Evolutionary conservation across 345 rosid genomes (phyloP).

Genomic region (Cochlearia excelsa): DNA sequence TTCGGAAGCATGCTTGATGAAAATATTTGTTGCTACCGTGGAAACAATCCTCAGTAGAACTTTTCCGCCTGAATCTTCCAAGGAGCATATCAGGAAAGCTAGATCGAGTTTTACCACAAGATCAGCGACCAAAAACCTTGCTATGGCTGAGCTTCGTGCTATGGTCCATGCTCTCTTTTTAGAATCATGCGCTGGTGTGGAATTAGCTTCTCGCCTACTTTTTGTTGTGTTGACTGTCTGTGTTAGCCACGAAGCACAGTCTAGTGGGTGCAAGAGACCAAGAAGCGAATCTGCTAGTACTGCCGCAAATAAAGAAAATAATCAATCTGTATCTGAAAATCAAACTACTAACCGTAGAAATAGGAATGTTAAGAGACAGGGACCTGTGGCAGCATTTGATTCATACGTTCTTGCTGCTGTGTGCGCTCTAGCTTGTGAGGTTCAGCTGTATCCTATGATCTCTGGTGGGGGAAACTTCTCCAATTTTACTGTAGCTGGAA

Average conservation of each 20-base stretch:
- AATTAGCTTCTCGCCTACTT: slow-evolving; percentile 90
- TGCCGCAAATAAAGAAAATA: slow-evolving; percentile 43
- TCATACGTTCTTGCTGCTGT: slow-evolving; percentile 95
- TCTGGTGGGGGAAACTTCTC: slow-evolving; percentile 53
- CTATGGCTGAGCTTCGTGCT: slow-evolving; percentile 92
- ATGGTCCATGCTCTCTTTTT: slow-evolving; percentile 96
- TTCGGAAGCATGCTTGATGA: slow-evolving; percentile 97
- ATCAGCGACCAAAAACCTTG: slow-evolving; percentile 78
- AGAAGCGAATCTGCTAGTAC: slow-evolving; percentile 49
- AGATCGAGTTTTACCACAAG: slow-evolving; percentile 51
- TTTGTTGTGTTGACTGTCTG: slow-evolving; percentile 96
- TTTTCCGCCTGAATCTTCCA: slow-evolving; percentile 63
- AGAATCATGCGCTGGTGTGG: slow-evolving; percentile 83
- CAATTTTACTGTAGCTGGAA: slow-evolving; percentile 36
- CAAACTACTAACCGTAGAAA: slow-evolving; percentile 43
- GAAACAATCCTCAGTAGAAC: slow-evolving; percentile 89
- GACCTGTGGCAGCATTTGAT: slow-evolving; percentile 97
- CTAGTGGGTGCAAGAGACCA: slow-evolving; percentile 64
- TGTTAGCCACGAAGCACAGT: slow-evolving; percentile 95
- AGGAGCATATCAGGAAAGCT: slow-evolving; percentile 51
- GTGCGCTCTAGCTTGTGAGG: slow-evolving; percentile 96
- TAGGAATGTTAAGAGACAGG: slow-evolving; percentile 65
- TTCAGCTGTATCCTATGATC: slow-evolving; percentile 79
- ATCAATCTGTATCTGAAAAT: slow-evolving; percentile 38
- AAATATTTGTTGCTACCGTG: slow-evolving; percentile 92